Evolutionary conservation across 257 asterid species (phyloP), one percentile per base, ranked within the genome.

Genomic region (Penstemon davidsonii): DNA sequence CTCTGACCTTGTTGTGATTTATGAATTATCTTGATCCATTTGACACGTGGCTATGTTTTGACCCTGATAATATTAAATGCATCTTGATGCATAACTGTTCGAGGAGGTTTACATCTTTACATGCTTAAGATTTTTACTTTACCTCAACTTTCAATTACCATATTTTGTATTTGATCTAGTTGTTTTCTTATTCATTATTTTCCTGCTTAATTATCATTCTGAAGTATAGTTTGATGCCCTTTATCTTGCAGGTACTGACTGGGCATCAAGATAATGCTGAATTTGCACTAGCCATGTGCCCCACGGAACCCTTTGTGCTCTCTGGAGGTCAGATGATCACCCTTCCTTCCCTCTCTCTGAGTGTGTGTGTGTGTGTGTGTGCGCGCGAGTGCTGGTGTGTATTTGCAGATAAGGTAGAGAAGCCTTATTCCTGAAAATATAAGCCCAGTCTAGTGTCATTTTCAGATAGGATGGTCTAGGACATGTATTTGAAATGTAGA

Each of bases 181-280:
- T 40, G 61, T 64, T 55, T 57, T 10, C 51, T 50, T 60, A 57
- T 6, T 7, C 38, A 0, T 39, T 37, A 37, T 47, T 44, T 13
- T 43, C 33, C 33, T 43, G 6, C 5, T 66, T 2, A 25, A 25
- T 25, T 25, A 25, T 25, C 33, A 12, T 71, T 60, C 49, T 57
- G 64, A 55, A 57, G 54, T 71, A 66, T 62, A 52, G 38, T 58
- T 58, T 57, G 43, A 58, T 66, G 46, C 51, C 42, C 71, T 13
- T 62, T 59, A 62, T 67, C 72, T 69, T 79, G 80, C 91, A 92
- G 98, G 70, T 82, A 68, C 80, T 92, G 72, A 82, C 88, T 60
- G 98, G 98, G 38, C 98, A 92, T 81, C 80, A 84, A 76, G 96
- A 92, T 68, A 82, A 89, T 80, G 98, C 98, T 47, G 96, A 92